Evolutionary conservation across 2,329 filamentous ascomycete genomes (phyloP).

Genomic region (Diplodia mutila): DNA sequence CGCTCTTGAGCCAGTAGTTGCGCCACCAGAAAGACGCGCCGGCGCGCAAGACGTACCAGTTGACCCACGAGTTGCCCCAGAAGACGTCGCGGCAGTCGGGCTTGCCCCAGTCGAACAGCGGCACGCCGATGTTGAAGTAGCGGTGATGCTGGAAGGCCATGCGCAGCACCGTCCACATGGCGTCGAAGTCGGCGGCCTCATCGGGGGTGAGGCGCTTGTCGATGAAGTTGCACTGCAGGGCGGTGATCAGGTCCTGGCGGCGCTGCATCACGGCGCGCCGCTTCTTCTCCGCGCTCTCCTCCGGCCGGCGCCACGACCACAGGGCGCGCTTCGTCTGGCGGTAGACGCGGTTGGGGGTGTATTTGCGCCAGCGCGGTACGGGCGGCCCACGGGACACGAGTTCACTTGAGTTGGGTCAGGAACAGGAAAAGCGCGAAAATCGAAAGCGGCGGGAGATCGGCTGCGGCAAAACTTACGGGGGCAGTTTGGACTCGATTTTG

Average conservation of each 20-base stretch:
- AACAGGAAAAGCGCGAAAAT: background rate
- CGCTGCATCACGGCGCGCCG: constrained; percentile 12
- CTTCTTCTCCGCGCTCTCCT: constrained; percentile 23
- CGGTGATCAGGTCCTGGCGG: constrained; percentile 32
- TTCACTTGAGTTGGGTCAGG: constrained; percentile 5
- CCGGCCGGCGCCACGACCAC: constrained; percentile 22
- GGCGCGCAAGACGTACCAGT: constrained; percentile 39
- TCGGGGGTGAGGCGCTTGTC: constrained; percentile 28
- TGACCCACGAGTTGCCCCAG: constrained; percentile 37
- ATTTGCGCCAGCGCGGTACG: constrained; percentile 8
- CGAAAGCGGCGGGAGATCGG: background rate
- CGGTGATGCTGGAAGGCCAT: constrained; percentile 35
- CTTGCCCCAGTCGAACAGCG: constrained; percentile 32
- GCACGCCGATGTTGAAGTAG: constrained; percentile 34
- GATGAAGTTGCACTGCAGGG: constrained; percentile 21
- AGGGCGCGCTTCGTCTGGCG: constrained; percentile 20
- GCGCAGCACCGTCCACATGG: constrained; percentile 38
- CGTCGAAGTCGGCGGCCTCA: constrained; percentile 36
- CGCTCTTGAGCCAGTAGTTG: constrained; percentile 35
- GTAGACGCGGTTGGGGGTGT: constrained; percentile 22
- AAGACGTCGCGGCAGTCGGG: constrained; percentile 25
- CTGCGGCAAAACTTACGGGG: constrained; percentile 3
- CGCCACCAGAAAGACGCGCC: constrained; percentile 39
- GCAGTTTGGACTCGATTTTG: constrained; percentile 25
- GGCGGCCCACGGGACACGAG: constrained; percentile 8